Conservation (phyloP, 2,329 filamentous ascomycete species). For the Beauveria asiatica region DNA sequence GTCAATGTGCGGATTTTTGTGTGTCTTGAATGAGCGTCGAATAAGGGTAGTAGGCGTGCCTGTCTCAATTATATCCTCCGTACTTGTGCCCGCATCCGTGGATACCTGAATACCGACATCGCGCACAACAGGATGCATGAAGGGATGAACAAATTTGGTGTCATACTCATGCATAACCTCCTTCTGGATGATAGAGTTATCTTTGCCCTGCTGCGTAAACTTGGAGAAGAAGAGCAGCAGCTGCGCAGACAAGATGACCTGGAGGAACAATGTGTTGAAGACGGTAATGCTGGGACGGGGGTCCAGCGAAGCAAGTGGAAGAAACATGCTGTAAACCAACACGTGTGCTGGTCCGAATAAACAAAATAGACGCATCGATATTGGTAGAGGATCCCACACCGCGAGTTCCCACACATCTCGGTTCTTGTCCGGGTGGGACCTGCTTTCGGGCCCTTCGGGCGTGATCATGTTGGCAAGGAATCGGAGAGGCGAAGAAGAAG, state of each 20-base stretch:
- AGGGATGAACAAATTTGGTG: conserved; percentile 87
- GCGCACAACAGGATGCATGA: conserved; percentile 69
- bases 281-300: conserved; percentile 78
- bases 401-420: conserved; percentile 92
- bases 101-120: conserved; percentile 75
- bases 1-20: conserved; percentile 73
- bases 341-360: conserved; percentile 90
- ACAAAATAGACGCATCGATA: conserved; percentile 75
- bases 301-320: conserved; percentile 69
- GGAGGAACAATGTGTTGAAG: conserved; percentile 71
- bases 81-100: conserved; percentile 32
- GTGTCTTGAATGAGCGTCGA: conserved; percentile 68
- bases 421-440: conserved; percentile 72
- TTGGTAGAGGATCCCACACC: conserved; percentile 86
- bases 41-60: conserved; percentile 54
- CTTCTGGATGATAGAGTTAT: conserved; percentile 74
- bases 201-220: conserved; percentile 79
- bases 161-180: conserved; percentile 95
- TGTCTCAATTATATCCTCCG: conserved; percentile 35
- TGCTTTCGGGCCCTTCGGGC: conserved; percentile 64
- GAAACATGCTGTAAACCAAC: conserved; percentile 79
- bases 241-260: conserved; percentile 66
- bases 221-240: conserved; percentile 63
- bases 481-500: conserved; percentile 67
- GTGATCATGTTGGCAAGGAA: conserved; percentile 62